These are phyloP conservation scores for Proliferodiscus dingleyae DNA, from an alignment of 2,329 filamentous ascomycete genomes.

Conservation along the genomic window DNA sequence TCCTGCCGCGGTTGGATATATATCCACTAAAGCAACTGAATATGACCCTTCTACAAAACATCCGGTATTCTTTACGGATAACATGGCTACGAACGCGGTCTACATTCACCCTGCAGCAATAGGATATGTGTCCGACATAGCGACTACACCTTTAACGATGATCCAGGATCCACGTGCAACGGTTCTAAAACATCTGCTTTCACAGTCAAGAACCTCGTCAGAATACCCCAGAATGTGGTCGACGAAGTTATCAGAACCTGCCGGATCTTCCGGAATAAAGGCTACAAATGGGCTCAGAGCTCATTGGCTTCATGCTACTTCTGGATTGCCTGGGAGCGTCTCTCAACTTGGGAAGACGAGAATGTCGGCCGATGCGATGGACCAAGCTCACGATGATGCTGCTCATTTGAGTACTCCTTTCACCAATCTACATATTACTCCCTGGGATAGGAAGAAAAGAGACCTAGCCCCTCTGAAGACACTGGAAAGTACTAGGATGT, in stretches of 20 bases:
- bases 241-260: too few relatives aligned
- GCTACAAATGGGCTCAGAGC: too few relatives aligned
- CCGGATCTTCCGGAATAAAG: too few relatives aligned
- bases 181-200: too few relatives aligned
- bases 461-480: conserved; percentile 5
- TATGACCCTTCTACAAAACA: too few relatives aligned
- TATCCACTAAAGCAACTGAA: background rate
- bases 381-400: background rate
- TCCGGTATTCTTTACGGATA: too few relatives aligned
- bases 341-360: conserved; percentile 6
- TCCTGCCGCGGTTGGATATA: conserved; percentile 19
- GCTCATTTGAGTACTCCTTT: conserved; percentile 7
- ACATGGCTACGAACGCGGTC: too few relatives aligned
- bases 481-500: conserved; percentile 20
- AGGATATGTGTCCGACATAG: too few relatives aligned
- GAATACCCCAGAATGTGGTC: background rate
- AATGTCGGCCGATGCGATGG: conserved; percentile 1
- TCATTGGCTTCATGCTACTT: conserved; percentile 14
- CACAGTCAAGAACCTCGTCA: too few relatives aligned
- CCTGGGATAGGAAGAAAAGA: conserved; percentile 21
- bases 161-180: too few relatives aligned
- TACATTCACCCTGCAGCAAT: too few relatives aligned
- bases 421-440: conserved; percentile 10
- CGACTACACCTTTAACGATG: too few relatives aligned
- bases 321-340: conserved; percentile 3